Evolutionary conservation across 1,284 basidiomycete species (phyloP), one percentile per base, ranked within the genome.

Genomic region (Earliella scabrosa): DNA sequence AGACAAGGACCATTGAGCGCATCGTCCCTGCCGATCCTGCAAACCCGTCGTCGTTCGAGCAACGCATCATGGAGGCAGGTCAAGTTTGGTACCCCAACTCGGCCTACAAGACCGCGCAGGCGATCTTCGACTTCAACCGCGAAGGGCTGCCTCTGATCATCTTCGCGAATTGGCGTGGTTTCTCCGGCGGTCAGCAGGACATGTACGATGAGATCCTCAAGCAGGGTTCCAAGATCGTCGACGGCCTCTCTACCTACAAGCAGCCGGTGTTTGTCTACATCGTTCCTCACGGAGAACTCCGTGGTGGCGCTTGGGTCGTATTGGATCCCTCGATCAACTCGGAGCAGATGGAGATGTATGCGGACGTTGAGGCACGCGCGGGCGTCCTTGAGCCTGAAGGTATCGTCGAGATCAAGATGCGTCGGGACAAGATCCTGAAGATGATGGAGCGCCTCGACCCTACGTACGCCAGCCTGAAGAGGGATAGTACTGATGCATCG

Each of bases 71-170:
- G 88, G 97, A 99, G 73, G 97, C 97, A 32, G 97, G 97, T 68
- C 98, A 99, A 73, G 97, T 92, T 14, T 99, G 97, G 97, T 99
- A 98, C 76, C 97, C 97, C 47, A 99, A 99, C 77, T 97, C 93
- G 26, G 96, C 97, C n/a, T 97, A 98, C 82, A 99, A 99, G 85
- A 99, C 97, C 23, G 97, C 97, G 9, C 97, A 98, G 70, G 96
- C 97, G 16, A 99, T 99, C 78, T 94, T 96, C 75, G 97, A 99
- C 79, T 95, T 99, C 79, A 92, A 97, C 78, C 90, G 95, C 48
- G 97, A 99, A 76, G 95, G 93, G 38, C 82, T 99, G 21, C 97
- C 97, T 4, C 82, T 99, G 60, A 94, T 99, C 74, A 97, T 99
- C 74, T 98, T 99, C 68, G 97, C 97, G 60, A 99, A 99, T 82